Conservation (phyloP, 768 basidiomycete genomes). For the Pleurotus platypus region DNA sequence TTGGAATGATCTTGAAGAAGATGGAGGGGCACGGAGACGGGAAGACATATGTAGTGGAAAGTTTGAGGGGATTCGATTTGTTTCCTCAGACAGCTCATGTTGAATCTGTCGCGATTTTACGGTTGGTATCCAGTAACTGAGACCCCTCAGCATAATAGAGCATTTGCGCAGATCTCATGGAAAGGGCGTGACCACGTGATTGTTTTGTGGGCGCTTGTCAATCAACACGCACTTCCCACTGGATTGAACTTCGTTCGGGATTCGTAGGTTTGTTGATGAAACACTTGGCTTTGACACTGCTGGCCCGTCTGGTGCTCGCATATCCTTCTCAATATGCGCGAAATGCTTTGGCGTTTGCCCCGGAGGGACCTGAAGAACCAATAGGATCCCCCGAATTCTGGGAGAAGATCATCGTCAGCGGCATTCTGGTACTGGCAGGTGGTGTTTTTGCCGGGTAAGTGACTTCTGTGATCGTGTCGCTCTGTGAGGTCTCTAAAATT, state of each 20-base stretch:
- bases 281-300: too few relatives aligned
- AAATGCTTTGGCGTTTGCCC: too few relatives aligned
- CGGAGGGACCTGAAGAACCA: background rate
- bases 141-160: too few relatives aligned
- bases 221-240: too few relatives aligned
- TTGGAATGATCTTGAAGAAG: slow-evolving; percentile 65
- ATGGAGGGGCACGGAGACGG: slow-evolving; percentile 31
- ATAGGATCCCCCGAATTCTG: slow-evolving; percentile 65
- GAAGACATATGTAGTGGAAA: slow-evolving; percentile 73
- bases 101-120: slow-evolving; percentile 73
- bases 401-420: slow-evolving; percentile 66
- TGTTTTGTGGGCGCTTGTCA: too few relatives aligned
- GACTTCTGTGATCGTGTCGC: background rate
- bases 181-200: too few relatives aligned
- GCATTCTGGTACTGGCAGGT: slow-evolving; percentile 71
- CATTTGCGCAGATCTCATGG: too few relatives aligned
- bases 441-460: slow-evolving; percentile 91
- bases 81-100: slow-evolving; percentile 98
- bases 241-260: too few relatives aligned
- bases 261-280: too few relatives aligned
- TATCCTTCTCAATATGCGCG: too few relatives aligned
- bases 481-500: background rate
- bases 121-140: slow-evolving; percentile 25
- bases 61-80: slow-evolving; percentile 84
- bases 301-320: too few relatives aligned